Evolutionary conservation across 2,329 filamentous ascomycete species (phyloP).

Genomic region (Eutypa lata): DNA sequence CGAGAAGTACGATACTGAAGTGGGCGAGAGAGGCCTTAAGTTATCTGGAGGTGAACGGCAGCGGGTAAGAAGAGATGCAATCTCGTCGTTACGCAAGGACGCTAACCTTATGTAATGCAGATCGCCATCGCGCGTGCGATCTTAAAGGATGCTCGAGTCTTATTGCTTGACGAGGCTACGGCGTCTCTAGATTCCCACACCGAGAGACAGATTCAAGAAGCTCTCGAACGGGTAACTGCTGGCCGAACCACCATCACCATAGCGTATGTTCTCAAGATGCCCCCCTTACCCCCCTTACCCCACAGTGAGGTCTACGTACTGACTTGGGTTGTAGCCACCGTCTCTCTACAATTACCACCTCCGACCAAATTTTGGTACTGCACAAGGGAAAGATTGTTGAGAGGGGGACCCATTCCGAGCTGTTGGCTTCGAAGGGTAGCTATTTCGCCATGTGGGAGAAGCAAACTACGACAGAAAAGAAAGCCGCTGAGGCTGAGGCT

Average conservation of each 20-base stretch:
- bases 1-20: constrained; percentile 35
- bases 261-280: constrained; percentile 31
- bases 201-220: constrained; percentile 55
- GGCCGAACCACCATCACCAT: constrained; percentile 53
- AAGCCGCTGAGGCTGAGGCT: constrained; percentile 9
- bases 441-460: constrained; percentile 54
- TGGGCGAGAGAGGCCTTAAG: constrained; percentile 24
- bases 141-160: constrained; percentile 65
- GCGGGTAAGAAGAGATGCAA: constrained; percentile 39
- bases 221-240: constrained; percentile 43
- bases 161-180: constrained; percentile 71
- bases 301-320: constrained; percentile 2
- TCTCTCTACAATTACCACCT: constrained; percentile 54
- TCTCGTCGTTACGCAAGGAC: too few species aligned
- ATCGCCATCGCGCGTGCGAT: constrained; percentile 62
- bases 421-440: constrained; percentile 41
- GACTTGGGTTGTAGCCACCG: constrained; percentile 40
- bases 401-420: constrained; percentile 45
- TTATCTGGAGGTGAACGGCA: constrained; percentile 61
- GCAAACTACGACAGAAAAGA: constrained; percentile 42
- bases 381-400: constrained; percentile 49
- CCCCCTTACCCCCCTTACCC: background rate
- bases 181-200: constrained; percentile 64
- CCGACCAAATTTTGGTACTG: constrained; percentile 54
- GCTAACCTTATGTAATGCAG: constrained; percentile 13